Evolutionary conservation across 2,329 filamentous ascomycete species (phyloP).

Genomic region (Podosphaera aphanis): DNA sequence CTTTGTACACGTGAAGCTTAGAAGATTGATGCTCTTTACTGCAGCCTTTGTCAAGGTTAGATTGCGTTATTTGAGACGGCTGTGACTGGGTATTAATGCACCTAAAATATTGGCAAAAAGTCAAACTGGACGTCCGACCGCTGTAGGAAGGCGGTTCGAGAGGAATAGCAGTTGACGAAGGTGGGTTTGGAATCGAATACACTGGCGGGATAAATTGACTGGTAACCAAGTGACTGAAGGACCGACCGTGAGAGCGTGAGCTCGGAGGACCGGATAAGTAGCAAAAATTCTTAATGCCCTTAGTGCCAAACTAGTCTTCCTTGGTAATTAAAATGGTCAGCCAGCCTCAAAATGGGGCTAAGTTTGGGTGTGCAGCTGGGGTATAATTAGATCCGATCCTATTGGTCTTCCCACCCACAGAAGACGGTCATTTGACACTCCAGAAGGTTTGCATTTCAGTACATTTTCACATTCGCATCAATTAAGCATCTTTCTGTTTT

Average conservation of each 20-base stretch:
- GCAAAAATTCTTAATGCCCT: background rate
- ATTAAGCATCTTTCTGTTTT: no score
- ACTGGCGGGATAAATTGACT: slow-evolving; percentile 6
- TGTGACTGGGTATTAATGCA: slow-evolving; percentile 1
- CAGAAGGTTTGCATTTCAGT: no score
- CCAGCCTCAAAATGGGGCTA: no score
- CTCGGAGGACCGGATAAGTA: background rate
- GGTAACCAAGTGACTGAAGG: background rate
- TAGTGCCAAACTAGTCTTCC: background rate
- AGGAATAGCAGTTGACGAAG: slow-evolving; percentile 6
- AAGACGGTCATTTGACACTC: no score
- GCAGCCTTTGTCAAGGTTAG: background rate
- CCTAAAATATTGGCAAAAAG: slow-evolving; percentile 3
- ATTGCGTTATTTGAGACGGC: background rate
- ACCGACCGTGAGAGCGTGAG: background rate
- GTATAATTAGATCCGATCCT: no score
- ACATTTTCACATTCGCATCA: no score
- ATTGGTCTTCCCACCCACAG: no score
- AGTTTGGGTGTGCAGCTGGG: no score
- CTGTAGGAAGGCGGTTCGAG: slow-evolving; percentile 1
- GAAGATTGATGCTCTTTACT: slow-evolving; percentile 6
- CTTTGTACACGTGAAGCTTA: slow-evolving; percentile 1
- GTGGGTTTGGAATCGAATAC: slow-evolving; percentile 10
- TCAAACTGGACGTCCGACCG: slow-evolving; percentile 4
- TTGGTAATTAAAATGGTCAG: background rate